Conservation (phyloP, 2,329 filamentous ascomycete genomes). For the Orbilia brochopaga region DNA sequence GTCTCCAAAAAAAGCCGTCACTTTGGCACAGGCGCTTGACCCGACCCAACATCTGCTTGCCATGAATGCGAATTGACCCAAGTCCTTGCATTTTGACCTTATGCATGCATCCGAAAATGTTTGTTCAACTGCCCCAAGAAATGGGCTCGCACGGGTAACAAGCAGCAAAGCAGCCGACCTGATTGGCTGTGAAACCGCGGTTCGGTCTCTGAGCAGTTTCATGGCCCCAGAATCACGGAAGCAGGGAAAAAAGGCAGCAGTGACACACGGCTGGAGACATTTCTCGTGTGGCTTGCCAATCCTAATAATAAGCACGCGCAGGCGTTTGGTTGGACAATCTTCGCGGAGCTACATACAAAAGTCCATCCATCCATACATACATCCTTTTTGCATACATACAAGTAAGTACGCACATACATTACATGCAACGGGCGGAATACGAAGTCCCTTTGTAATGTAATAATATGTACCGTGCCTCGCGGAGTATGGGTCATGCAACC, state of each 20-base stretch:
- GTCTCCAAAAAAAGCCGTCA: too few species aligned
- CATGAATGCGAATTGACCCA: not conserved
- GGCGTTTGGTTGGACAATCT: conserved; percentile 10
- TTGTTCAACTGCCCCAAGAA: not conserved
- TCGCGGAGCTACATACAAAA: not conserved
- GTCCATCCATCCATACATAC: not conserved
- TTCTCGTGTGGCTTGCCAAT: conserved; percentile 4
- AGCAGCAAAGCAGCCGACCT: conserved; percentile 1
- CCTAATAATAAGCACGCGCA: not conserved
- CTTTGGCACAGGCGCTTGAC: too few species aligned
- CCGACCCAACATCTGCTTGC: too few species aligned
- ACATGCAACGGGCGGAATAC: too few species aligned
- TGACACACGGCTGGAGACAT: conserved; percentile 22
- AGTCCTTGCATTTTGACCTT: not conserved
- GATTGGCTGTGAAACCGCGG: conserved; percentile 43
- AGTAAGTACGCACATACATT: too few species aligned
- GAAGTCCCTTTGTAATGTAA: too few species aligned
- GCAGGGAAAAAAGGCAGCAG: conserved; percentile 18
- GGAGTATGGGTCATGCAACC: too few species aligned
- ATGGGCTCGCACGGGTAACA: conserved; percentile 5
- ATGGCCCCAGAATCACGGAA: conserved; percentile 15
- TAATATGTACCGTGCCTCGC: too few species aligned
- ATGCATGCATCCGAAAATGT: not conserved
- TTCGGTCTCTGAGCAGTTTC: conserved; percentile 30
- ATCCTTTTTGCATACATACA: too few species aligned